These are phyloP conservation scores for Talaromyces sp. DNA, from an alignment of 2,329 filamentous ascomycete genomes.

Conservation along the genomic window DNA sequence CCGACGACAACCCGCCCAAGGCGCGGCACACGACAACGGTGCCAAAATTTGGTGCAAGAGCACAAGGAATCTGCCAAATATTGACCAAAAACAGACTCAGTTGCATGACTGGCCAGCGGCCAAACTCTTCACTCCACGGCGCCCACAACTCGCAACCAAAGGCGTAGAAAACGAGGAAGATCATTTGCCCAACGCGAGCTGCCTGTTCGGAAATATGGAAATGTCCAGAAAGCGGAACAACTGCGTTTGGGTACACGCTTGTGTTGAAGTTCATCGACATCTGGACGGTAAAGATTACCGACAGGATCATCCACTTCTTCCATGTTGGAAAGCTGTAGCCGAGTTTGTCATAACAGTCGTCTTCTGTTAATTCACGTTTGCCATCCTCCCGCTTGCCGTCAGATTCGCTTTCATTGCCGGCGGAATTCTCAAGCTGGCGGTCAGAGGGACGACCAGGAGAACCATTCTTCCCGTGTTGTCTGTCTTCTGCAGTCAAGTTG, in stretches of 20 bases:
- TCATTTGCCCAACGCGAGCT: constrained; percentile 65
- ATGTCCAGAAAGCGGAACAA: constrained; percentile 57
- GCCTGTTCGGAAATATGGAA: constrained; percentile 63
- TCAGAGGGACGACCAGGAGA: background rate
- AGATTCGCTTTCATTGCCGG: background rate
- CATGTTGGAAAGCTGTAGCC: constrained; percentile 55
- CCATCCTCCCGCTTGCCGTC: constrained; percentile 11
- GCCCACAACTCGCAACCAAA: constrained; percentile 85
- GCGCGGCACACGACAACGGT: constrained; percentile 61
- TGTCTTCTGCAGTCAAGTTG: background rate
- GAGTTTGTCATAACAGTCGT: constrained; percentile 60
- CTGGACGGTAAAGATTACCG: constrained; percentile 66
- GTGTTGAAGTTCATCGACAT: constrained; percentile 75
- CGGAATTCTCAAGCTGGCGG: background rate
- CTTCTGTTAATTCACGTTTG: constrained; percentile 40
- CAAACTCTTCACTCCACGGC: constrained; percentile 77
- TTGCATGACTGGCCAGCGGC: constrained; percentile 69
- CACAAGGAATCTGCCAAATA: constrained; percentile 6
- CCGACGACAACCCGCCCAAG: constrained; percentile 57
- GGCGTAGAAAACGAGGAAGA: constrained; percentile 72
- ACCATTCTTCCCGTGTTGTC: background rate
- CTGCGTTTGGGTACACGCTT: constrained; percentile 63
- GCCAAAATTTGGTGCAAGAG: constrained; percentile 1
- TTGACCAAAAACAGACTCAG: constrained; percentile 25
- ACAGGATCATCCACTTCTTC: constrained; percentile 66